Evolutionary conservation across 1,139 yeast genomes (phyloP).

Genomic region (Zygoascus hellenicus): DNA sequence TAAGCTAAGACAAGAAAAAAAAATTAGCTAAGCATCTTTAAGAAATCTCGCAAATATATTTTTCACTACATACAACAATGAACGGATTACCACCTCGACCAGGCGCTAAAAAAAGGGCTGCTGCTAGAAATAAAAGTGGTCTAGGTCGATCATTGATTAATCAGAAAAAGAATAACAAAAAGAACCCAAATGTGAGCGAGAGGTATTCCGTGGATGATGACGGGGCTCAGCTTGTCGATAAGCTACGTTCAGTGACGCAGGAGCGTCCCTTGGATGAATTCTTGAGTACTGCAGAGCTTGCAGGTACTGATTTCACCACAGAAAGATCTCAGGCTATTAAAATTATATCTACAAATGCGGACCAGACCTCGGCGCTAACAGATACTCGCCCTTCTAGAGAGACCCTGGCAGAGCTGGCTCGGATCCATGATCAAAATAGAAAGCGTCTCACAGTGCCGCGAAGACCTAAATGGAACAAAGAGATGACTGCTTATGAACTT

Average conservation of each 20-base stretch:
- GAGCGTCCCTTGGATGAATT: slow-evolving; percentile 93
- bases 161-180: slow-evolving; percentile 63
- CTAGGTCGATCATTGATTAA: slow-evolving; percentile 80
- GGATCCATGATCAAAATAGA: slow-evolving; percentile 68
- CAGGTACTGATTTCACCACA: slow-evolving; percentile 94
- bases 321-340: slow-evolving; percentile 79
- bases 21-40: too few relatives aligned
- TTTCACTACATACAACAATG: background rate
- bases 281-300: slow-evolving; percentile 87
- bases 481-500: slow-evolving; percentile 67
- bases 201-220: slow-evolving; percentile 34
- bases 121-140: slow-evolving; percentile 78
- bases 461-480: slow-evolving; percentile 74
- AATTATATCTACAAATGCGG: slow-evolving; percentile 47
- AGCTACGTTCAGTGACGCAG: slow-evolving; percentile 87
- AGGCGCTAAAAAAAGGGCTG: slow-evolving; percentile 46
- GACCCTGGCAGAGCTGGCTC: slow-evolving; percentile 47
- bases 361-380: slow-evolving; percentile 34
- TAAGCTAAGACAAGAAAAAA: too few relatives aligned
- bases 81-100: slow-evolving; percentile 55
- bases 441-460: slow-evolving; percentile 88
- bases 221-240: slow-evolving; percentile 67
- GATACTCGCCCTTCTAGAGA: slow-evolving; percentile 1
- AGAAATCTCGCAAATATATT: too few relatives aligned
- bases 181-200: slow-evolving; percentile 71